Evolutionary conservation across 1,284 basidiomycete genomes (phyloP).

Genomic region (Laetiporus sulphureus): DNA sequence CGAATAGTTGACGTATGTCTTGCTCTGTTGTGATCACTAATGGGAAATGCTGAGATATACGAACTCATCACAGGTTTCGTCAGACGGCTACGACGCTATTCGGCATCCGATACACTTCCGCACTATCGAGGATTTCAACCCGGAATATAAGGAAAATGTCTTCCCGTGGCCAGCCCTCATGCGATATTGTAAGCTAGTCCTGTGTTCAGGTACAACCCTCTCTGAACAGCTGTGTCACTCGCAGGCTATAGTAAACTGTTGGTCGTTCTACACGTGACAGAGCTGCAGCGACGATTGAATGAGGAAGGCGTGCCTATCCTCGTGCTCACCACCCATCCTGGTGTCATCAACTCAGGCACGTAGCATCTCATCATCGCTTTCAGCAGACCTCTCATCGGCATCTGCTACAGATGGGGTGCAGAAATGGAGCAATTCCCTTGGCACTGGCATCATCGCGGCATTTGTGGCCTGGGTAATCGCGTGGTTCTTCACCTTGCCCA

Average conservation of each 20-base stretch:
- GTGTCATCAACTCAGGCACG: too few relatives aligned
- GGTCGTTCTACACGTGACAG: neutral
- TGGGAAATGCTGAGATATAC: constrained; percentile 5
- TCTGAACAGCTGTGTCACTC: neutral
- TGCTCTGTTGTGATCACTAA: neutral
- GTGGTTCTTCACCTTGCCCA: constrained; percentile 29
- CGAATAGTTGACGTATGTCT: constrained; percentile 42
- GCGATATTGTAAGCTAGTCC: constrained; percentile 3
- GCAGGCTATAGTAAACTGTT: neutral
- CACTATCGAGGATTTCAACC: constrained; percentile 33
- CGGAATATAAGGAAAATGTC: constrained; percentile 24
- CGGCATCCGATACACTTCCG: constrained; percentile 24
- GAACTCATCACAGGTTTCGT: constrained; percentile 14
- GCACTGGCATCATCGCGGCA: constrained; percentile 12
- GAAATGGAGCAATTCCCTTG: too few relatives aligned
- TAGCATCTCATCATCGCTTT: too few relatives aligned
- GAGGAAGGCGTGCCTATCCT: too few relatives aligned
- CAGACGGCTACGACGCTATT: constrained; percentile 16
- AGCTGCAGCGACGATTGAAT: too few relatives aligned
- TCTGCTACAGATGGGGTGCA: too few relatives aligned
- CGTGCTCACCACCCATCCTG: too few relatives aligned
- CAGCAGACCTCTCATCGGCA: too few relatives aligned
- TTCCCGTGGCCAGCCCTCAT: constrained; percentile 13
- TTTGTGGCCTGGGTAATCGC: constrained; percentile 3
- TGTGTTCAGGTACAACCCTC: neutral